Evolutionary conservation across 208 protist species (phyloP).

Genomic region (Herpetomonas tarakana): DNA sequence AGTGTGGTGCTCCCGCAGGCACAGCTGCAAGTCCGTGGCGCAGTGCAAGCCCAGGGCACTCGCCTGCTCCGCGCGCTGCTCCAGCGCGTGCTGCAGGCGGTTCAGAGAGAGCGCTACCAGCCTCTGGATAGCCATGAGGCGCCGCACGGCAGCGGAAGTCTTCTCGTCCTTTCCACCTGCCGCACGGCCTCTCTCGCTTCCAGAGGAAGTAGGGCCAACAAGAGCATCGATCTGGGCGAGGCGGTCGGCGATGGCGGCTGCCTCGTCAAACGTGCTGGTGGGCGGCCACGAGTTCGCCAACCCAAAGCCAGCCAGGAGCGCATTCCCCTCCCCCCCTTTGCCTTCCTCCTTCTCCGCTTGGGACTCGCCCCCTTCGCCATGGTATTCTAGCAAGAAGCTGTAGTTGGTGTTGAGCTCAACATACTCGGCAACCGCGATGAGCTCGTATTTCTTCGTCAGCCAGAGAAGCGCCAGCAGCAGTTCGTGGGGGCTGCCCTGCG

Average conservation of each 20-base stretch:
- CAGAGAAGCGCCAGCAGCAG: constrained; percentile 76
- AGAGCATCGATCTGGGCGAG: neutral
- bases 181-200: too few species aligned
- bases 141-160: constrained; percentile 23
- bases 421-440: constrained; percentile 61
- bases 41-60: constrained; percentile 47
- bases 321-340: too few species aligned
- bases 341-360: neutral
- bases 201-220: neutral
- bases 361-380: neutral
- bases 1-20: constrained; percentile 35
- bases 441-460: constrained; percentile 64
- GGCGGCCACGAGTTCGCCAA: neutral
- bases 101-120: constrained; percentile 51
- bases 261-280: neutral
- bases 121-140: constrained; percentile 46
- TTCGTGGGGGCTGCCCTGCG: constrained; percentile 40
- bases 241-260: neutral
- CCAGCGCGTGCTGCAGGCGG: constrained; percentile 51
- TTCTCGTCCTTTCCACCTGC: neutral
- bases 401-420: constrained; percentile 52
- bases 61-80: constrained; percentile 58
- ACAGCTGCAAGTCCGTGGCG: constrained; percentile 59
- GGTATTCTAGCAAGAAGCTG: constrained; percentile 46
- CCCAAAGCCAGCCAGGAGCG: neutral